Conservation (phyloP, 2,329 filamentous ascomycete genomes). For the Colletotrichum chrysophilum region DNA sequence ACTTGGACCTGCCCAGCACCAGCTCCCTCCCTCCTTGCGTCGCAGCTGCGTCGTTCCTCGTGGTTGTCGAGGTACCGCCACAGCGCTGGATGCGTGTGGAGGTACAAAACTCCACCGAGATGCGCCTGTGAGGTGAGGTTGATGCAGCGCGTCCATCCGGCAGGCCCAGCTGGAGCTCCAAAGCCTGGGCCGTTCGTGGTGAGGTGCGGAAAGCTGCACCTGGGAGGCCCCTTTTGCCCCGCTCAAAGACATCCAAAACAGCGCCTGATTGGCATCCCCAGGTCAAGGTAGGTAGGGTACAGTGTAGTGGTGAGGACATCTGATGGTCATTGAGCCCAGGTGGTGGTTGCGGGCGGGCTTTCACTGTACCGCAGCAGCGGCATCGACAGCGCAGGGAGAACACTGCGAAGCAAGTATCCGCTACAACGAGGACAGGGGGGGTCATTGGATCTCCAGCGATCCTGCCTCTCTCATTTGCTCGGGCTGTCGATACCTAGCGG, state of each 20-base stretch:
- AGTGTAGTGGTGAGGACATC: not conserved
- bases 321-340: not conserved
- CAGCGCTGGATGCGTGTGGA: not conserved
- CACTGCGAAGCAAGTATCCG: not conserved
- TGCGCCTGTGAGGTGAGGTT: not conserved
- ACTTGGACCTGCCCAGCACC: not conserved
- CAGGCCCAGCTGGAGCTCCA: not conserved
- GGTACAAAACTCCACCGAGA: not conserved
- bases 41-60: not conserved
- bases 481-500: not conserved
- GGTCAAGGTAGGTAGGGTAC: not conserved
- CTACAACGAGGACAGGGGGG: not conserved
- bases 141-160: not conserved
- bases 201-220: slow-evolving; percentile 12
- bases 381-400: not conserved
- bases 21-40: not conserved
- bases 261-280: slow-evolving; percentile 5
- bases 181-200: not conserved
- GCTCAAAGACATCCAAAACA: not conserved
- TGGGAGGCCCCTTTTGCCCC: not conserved
- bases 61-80: not conserved
- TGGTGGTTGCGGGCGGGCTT: not conserved
- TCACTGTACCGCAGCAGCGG: not conserved
- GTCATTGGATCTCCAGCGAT: not conserved
- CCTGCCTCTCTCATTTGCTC: slow-evolving; percentile 3